Percentiles rank a stretch among this genome's conserved stretches.
These are phyloP conservation scores for Aspergillus aculeatus DNA, from an alignment of 2,329 filamentous ascomycete species.

Conservation along the genomic window DNA sequence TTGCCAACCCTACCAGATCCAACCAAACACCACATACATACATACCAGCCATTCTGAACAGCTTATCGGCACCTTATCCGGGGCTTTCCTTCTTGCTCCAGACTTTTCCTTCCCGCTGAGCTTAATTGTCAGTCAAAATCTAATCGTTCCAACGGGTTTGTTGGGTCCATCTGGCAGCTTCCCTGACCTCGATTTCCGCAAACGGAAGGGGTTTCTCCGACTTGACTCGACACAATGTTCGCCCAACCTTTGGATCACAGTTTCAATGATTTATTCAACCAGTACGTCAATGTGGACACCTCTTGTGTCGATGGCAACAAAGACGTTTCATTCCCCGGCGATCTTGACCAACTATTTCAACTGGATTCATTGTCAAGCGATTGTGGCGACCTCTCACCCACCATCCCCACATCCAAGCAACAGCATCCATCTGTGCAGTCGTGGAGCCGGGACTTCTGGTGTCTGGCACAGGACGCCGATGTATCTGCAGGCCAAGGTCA, in stretches of 20 bases:
- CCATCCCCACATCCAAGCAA: constrained; percentile 47
- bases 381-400: constrained; percentile 51
- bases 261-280: constrained; percentile 62
- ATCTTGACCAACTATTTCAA: constrained; percentile 54
- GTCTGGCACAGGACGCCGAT: constrained; percentile 51
- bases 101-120: constrained; percentile 14
- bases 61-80: constrained; percentile 23
- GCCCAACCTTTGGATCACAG: constrained; percentile 51
- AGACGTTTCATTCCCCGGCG: constrained; percentile 50
- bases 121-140: constrained; percentile 33
- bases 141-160: constrained; percentile 9
- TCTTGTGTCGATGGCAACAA: constrained; percentile 50
- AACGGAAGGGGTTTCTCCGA: constrained; percentile 46
- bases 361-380: constrained; percentile 52
- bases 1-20: constrained; percentile 22
- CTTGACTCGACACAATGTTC: constrained; percentile 49
- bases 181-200: constrained; percentile 26
- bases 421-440: constrained; percentile 47
- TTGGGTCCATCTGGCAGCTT: constrained; percentile 21
- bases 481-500: constrained; percentile 29
- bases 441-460: constrained; percentile 56
- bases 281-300: constrained; percentile 60
- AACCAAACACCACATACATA: constrained; percentile 5
- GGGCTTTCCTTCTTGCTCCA: constrained; percentile 21
- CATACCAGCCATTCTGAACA: constrained; percentile 8